Conservation (phyloP, 441 rosid species). For the Brassica hybrid region DNA sequence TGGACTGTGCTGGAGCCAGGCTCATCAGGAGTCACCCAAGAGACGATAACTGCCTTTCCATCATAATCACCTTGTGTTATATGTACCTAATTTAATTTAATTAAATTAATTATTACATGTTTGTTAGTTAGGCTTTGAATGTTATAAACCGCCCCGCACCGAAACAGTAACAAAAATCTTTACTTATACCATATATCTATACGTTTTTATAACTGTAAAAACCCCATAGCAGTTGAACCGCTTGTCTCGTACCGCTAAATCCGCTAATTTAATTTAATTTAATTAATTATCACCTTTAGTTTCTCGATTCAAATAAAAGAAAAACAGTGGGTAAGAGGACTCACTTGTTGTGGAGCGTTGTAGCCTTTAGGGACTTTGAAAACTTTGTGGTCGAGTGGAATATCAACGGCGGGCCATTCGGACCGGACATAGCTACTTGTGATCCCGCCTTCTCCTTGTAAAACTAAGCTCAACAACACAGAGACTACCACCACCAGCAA, state of each 20-base stretch:
- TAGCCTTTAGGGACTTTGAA: conserved; percentile 66
- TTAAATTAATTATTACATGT: not conserved
- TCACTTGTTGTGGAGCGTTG: conserved; percentile 77
- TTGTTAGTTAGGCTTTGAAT: not conserved
- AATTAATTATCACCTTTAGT: no score
- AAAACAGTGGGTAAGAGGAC: not conserved
- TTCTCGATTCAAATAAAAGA: not conserved
- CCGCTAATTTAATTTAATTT: no score
- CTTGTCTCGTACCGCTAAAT: no score
- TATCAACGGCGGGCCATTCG: conserved; percentile 71
- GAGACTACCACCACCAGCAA: conserved; percentile 43
- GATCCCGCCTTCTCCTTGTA: conserved; percentile 49
- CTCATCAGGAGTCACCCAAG: conserved; percentile 91
- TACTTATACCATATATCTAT: no score
- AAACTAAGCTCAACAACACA: conserved; percentile 48
- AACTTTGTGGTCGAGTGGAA: conserved; percentile 61
- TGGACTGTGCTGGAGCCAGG: conserved; percentile 69
- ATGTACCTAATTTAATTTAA: conserved; percentile 45
- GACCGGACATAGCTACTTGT: conserved; percentile 64
- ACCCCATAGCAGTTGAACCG: no score
- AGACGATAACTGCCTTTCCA: conserved; percentile 85
- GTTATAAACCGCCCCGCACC: no score
- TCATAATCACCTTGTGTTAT: conserved; percentile 96
- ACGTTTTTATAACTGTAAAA: no score
- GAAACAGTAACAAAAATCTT: no score